Conservation (phyloP, 1,139 yeast species). For the Pichia sp. region DNA sequence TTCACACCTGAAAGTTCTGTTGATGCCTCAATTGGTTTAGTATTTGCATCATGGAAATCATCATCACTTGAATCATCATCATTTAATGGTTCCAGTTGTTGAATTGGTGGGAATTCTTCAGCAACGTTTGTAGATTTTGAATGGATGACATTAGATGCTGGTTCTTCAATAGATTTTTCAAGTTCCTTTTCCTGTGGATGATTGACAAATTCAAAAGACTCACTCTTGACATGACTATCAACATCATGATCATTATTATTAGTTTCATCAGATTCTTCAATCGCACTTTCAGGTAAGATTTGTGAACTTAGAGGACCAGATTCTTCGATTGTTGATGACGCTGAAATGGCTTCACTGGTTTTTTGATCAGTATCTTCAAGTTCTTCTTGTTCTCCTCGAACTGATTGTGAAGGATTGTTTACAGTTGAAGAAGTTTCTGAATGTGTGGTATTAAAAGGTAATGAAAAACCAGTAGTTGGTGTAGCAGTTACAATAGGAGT, state of each 20-base stretch:
- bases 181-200: conserved; percentile 30
- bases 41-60: conserved; percentile 25
- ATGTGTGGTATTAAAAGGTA: conserved; percentile 59
- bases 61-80: conserved; percentile 33
- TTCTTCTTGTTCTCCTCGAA: conserved; percentile 67
- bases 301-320: conserved; percentile 26
- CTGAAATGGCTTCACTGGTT: conserved; percentile 29
- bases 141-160: conserved; percentile 6
- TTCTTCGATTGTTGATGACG: conserved; percentile 31
- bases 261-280: conserved; percentile 9
- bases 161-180: background rate
- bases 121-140: conserved; percentile 1
- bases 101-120: conserved; percentile 14
- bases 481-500: background rate
- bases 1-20: no score
- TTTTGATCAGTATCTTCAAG: background rate
- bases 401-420: conserved; percentile 86
- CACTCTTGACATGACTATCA: conserved; percentile 28
- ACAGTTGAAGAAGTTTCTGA: conserved; percentile 87
- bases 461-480: conserved; percentile 29
- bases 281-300: conserved; percentile 24
- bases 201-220: conserved; percentile 47
- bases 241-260: conserved; percentile 1
- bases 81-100: conserved; percentile 12
- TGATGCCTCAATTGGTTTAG: background rate